These are phyloP conservation scores for Agrocybe pediades DNA, from an alignment of 768 basidiomycete genomes.

Conservation along the genomic window DNA sequence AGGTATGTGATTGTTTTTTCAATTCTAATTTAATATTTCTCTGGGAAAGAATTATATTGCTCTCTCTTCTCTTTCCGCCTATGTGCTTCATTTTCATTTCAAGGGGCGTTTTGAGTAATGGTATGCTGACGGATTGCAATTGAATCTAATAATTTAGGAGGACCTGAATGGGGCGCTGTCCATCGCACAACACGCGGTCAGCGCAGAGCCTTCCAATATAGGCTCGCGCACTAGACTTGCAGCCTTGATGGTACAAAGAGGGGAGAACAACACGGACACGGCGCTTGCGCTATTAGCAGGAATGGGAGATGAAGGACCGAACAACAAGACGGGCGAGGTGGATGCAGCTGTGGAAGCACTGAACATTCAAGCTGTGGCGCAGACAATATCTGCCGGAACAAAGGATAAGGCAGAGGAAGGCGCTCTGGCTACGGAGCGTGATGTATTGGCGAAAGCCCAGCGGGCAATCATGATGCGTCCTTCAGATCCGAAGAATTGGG, in stretches of 20 bases:
- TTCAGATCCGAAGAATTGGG: conserved; percentile 55
- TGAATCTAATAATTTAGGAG: conserved; percentile 10
- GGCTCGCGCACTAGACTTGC: conserved; percentile 58
- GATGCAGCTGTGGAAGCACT: conserved; percentile 42
- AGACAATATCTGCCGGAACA: conserved; percentile 18
- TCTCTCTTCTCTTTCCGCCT: conserved; percentile 5
- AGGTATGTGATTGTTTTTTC: conserved; percentile 43
- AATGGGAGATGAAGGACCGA: conserved; percentile 1
- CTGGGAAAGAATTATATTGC: not conserved
- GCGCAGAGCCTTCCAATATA: conserved; percentile 48
- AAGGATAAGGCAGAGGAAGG: conserved; percentile 13
- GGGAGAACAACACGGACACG: conserved; percentile 32
- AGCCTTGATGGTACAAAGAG: conserved; percentile 51
- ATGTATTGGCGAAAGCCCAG: conserved; percentile 53
- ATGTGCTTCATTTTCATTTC: not conserved
- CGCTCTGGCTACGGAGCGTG: conserved; percentile 1
- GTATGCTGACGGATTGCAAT: not conserved
- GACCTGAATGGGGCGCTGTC: conserved; percentile 44
- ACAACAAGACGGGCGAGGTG: conserved; percentile 27
- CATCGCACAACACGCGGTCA: conserved; percentile 58
- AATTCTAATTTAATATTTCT: not conserved
- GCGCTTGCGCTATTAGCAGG: conserved; percentile 18
- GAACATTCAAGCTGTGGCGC: conserved; percentile 52
- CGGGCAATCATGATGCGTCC: conserved; percentile 66
- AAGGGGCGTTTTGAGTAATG: not conserved